Evolutionary conservation across 2,329 filamentous ascomycete genomes (phyloP), one percentile per base, ranked within the genome.

Genomic region (Coccinonectria pachysandricola): DNA sequence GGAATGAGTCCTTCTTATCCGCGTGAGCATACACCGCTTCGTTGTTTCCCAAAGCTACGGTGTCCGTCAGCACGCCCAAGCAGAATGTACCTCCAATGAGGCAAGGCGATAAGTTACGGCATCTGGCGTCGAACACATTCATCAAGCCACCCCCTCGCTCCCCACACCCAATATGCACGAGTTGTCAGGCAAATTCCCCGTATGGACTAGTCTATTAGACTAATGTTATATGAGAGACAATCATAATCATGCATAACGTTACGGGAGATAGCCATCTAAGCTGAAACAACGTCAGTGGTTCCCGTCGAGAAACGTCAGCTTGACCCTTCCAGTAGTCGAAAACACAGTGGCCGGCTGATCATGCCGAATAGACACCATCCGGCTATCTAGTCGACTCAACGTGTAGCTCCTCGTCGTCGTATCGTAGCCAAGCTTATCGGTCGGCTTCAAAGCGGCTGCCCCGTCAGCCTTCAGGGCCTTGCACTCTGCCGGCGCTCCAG

Each of bases 361-460:
- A 5, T 37, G 34, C 7, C 35, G 28, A 6, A 41, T 32, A 5
- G 35, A 41, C 3, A 41, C 35, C 5, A 22, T 30, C 3, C 27
- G 13, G 3, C 17, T 10, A 6, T 30, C 33, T 3, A 41, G 25
- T 4, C 13, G 10, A 12, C 12, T 22, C 21, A 28, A 27, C 0
- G 38, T 41, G 12, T 21, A 41, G 5, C 26, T 11, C 12, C 33
- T 30, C 7, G 35, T 41, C n/a, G 12, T 12, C 19, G 23, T 7
- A 5, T 41, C 38, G 7, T 41, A 30, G 3, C 38, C 33, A 9
- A 34, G 21, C 16, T 41, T 41, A 8, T 41, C 35, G 2, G 38
- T 42, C 12, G 35, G 38, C 16, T 42, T 41, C 13, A 41, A 15
- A 1, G 28, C 33, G 6, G 23, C 11, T 4, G 21, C 31, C 5